Conservation (phyloP, 495 filamentous ascomycete genomes). For the Aspergillus indologenus region DNA sequence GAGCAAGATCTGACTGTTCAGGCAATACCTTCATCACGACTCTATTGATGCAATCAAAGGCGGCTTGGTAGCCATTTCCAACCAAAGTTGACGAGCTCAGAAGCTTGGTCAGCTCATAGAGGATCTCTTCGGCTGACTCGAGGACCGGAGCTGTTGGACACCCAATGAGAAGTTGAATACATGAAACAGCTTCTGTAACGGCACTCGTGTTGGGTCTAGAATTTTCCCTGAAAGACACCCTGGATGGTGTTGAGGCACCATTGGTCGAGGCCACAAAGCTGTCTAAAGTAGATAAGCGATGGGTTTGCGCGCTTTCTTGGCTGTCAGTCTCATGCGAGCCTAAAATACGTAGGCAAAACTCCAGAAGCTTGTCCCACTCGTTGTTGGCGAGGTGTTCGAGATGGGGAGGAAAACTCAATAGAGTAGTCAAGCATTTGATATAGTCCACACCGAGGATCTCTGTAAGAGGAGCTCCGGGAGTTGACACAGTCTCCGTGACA, state of each 20-base stretch:
- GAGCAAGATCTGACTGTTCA: conserved; percentile 62
- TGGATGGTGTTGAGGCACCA: conserved; percentile 31
- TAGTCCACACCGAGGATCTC: conserved; percentile 76
- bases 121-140: conserved; percentile 53
- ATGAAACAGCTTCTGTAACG: conserved; percentile 59
- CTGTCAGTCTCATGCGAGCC: conserved; percentile 25
- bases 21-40: conserved; percentile 62
- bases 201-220: conserved; percentile 30
- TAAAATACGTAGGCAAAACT: conserved; percentile 57
- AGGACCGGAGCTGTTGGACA: conserved; percentile 70
- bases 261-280: conserved; percentile 26
- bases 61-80: conserved; percentile 62
- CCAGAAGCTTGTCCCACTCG: conserved; percentile 64
- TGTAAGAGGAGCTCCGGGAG: conserved; percentile 56
- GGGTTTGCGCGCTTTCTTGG: conserved; percentile 29
- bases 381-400: conserved; percentile 68
- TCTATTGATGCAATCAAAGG: conserved; percentile 72
- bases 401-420: conserved; percentile 71
- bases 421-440: conserved; percentile 64
- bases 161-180: conserved; percentile 62
- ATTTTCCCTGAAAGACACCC: conserved; percentile 30
- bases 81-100: conserved; percentile 58
- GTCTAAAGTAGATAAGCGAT: conserved; percentile 25
- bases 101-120: conserved; percentile 57
- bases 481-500: conserved; percentile 69